Evolutionary conservation across 129 eudicot species (phyloP), one percentile per base, ranked within the genome.

Genomic region (Kitagawia praeruptora): DNA sequence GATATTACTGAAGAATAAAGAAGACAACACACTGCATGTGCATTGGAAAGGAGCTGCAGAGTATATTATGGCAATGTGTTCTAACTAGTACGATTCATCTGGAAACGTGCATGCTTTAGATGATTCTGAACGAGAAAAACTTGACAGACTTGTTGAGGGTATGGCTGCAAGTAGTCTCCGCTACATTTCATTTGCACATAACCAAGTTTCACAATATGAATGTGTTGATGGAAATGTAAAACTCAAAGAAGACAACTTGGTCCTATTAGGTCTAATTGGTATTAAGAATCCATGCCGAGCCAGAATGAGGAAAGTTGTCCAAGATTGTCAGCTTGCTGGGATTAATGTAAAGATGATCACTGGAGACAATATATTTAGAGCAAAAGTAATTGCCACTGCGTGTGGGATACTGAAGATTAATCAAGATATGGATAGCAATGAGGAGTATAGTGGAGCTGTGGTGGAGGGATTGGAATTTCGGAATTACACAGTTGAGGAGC

Each of bases 321-420:
- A 54, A 6, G 11, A 19, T 6, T 54, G 63, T 21, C 63, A 54
- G 1, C 2, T 4, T 21, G 63, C 63, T 5, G 63, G 27, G 3
- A 7, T 54, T 1, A 19, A 21, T 0, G 10, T 54, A 54, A 54
- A 9, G 61, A 86, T 89, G 93, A 83, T 89, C 38, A 87, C 93
- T 0, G 86, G 89, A n/a, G 93, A 89, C 79, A 86, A 85, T 28
- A 23, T 87, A 75, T 83, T 79, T 81, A 86, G 89, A 10, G 93
- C 93, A 53, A 86, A 73, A 83, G 93, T 90, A 0, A 82, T 89
- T 81, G 93, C 90, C 15, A 76, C 83, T 0, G 90, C 81, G 74
- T 87, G 89, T 11, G 89, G 93, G 10, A 87, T 89, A 44, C 89
- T 86, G 4, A 8, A 14, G 64, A 61, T 31, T 25, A 18, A 69